Evolutionary conservation across 257 asterid species (phyloP).

Genomic region (Solanum appendiculatum): DNA sequence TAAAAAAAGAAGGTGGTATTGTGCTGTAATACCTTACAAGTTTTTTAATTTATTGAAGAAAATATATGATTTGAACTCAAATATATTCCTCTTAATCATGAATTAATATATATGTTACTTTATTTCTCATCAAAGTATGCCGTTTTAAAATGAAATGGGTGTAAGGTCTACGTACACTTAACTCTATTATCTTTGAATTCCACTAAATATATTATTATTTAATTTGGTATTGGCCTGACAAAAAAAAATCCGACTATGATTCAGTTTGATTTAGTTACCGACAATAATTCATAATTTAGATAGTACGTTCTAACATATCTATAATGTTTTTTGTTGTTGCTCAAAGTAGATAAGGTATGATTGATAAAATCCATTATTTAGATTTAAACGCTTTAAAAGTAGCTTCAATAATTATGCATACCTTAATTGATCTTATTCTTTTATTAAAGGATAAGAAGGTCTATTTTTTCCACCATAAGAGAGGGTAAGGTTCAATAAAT

Average conservation of each 20-base stretch:
- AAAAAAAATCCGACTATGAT: too few relatives aligned
- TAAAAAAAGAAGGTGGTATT: not conserved
- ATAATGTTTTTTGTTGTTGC: not conserved
- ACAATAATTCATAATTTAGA: too few relatives aligned
- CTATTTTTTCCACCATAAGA: not conserved
- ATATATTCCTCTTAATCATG: not conserved
- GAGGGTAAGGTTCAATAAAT: not conserved
- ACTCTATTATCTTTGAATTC: too few relatives aligned
- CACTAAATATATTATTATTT: too few relatives aligned
- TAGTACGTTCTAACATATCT: too few relatives aligned
- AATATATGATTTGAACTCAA: not conserved
- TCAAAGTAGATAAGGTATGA: not conserved
- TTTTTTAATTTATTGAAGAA: not conserved
- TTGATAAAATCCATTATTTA: not conserved
- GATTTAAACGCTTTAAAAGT: too few relatives aligned
- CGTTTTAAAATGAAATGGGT: not conserved
- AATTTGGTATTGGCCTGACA: not conserved
- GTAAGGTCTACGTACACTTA: not conserved
- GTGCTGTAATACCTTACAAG: not conserved
- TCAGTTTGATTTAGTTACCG: too few relatives aligned
- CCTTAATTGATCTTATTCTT: not conserved
- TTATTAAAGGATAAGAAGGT: not conserved
- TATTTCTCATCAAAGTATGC: not conserved
- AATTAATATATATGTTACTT: not conserved
- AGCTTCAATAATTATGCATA: not conserved